Evolutionary conservation across 176 grass and related monocot genomes (phyloP).

Genomic region (Lolium perenne): DNA sequence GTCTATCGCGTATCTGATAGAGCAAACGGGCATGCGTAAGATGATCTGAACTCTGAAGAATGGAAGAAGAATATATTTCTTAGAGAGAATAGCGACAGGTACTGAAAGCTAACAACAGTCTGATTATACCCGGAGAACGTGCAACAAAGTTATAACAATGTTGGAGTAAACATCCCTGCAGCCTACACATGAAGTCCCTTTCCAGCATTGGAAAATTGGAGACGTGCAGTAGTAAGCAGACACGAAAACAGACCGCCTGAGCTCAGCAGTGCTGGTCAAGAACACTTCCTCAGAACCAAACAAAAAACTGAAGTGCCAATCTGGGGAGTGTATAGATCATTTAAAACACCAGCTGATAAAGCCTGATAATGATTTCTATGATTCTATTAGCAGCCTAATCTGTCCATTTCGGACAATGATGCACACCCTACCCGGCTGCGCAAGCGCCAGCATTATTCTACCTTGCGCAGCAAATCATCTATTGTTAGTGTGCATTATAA

Average conservation of each 20-base stretch:
- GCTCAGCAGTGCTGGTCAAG: background rate
- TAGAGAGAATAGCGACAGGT: background rate
- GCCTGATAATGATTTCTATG: background rate
- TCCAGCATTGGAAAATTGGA: slow-evolving; percentile 24
- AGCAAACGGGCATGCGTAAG: background rate
- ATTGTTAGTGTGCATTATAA: background rate
- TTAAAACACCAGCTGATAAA: background rate
- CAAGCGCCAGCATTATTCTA: background rate
- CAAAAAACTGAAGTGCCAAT: background rate
- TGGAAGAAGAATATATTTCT: background rate
- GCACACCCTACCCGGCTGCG: background rate
- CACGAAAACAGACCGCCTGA: background rate
- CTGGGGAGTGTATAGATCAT: background rate
- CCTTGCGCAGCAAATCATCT: background rate
- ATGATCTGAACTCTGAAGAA: background rate
- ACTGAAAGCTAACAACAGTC: background rate
- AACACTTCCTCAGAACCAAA: background rate
- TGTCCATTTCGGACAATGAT: slow-evolving; percentile 21
- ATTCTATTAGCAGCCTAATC: background rate
- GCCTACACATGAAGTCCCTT: background rate
- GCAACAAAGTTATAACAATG: slow-evolving; percentile 4
- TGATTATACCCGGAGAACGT: slow-evolving; percentile 4
- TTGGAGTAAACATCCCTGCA: background rate
- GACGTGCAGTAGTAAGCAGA: background rate
- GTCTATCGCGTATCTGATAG: background rate